Base-by-base conservation (phyloP, 192 early-diverging fungal species). In the Powellomyces hirtus region DNA sequence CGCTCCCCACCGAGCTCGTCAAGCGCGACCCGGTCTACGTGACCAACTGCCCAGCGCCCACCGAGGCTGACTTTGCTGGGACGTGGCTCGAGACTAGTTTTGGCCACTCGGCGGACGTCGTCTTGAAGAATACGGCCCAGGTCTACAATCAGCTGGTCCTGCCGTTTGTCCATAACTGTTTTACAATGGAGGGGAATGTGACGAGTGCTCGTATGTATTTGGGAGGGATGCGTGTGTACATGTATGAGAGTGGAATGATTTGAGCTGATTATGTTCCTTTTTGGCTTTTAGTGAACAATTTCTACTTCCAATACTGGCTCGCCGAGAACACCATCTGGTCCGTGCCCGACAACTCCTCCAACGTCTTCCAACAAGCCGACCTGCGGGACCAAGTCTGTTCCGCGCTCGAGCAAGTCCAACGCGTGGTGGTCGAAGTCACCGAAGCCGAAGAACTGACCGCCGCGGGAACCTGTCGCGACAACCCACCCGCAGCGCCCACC, bases 101-200 rank as follows among this genome's bases (percentile, higher is more conserved):
- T 64, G 62, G 62, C 13, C 40, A 64, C 20, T 20, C n/a, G n/a
- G 45, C 44, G 11, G 62, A 64, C 34, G 18, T 38, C 7, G 31
- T 64, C 62, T 34, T 64, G 18, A 45, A 51, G 29, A 64, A 64
- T 22, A 1, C 62, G 11, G 62, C 62, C 16, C 29, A 30, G 42
- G 62, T 49, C n/a, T 64, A 64, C 49, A 64, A 64, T 30, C 6
- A 18, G 24, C 31, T 34, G 3, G 49, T 64, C 26, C 49, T 64
- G 24, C 62, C 62, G 4, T 20, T 33, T n/a, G 33, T 64, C 31
- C 53, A 56, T 29, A 56, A 56, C 29, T 56, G 53, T 31, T 16
- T 4, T 18, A 2, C 26, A 4, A 22, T 56, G 53, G 53, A 56
- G 1, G 29, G 29, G 7, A 56, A 56, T 29, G 18, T 29, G 29